A percentile compares a stretch with the other conserved stretches of the same genome.
Conservation (phyloP, 192 early-diverging fungal species). For the Coemansia sp. region DNA sequence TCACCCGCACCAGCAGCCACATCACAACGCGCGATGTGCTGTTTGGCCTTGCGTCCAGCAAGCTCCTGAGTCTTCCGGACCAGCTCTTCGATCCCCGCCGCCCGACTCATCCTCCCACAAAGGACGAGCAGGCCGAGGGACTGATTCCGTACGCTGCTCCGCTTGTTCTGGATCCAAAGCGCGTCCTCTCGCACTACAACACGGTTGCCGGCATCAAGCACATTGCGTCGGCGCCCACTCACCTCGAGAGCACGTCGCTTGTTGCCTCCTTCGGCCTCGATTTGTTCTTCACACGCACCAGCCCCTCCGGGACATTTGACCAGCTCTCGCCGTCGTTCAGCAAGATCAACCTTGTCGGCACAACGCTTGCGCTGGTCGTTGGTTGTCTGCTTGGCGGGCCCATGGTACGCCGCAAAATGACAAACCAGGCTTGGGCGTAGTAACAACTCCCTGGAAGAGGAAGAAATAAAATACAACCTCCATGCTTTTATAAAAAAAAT, state of each 20-base stretch:
- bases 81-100: conserved; percentile 85
- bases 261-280: conserved; percentile 90
- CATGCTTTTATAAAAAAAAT: no score
- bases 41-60: conserved; percentile 53
- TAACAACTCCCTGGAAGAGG: neutral
- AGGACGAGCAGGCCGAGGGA: conserved; percentile 88
- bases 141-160: conserved; percentile 75
- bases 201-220: conserved; percentile 65
- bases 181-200: conserved; percentile 75
- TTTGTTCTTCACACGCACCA: conserved; percentile 80
- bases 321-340: conserved; percentile 90
- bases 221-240: conserved; percentile 76
- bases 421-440: conserved; percentile 61
- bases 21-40: conserved; percentile 88
- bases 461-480: neutral
- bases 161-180: conserved; percentile 73
- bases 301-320: conserved; percentile 92
- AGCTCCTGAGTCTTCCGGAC: conserved; percentile 47
- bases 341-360: conserved; percentile 79
- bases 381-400: conserved; percentile 75
- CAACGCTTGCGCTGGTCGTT: conserved; percentile 75
- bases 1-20: conserved; percentile 81
- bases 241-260: conserved; percentile 92
- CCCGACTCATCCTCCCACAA: conserved; percentile 63
- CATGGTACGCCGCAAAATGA: conserved; percentile 67